A percentile compares a stretch with the other conserved stretches of the same genome.
These are phyloP conservation scores for Millerago galiae DNA, from an alignment of 805 yeast genomes.

Conservation along the genomic window DNA sequence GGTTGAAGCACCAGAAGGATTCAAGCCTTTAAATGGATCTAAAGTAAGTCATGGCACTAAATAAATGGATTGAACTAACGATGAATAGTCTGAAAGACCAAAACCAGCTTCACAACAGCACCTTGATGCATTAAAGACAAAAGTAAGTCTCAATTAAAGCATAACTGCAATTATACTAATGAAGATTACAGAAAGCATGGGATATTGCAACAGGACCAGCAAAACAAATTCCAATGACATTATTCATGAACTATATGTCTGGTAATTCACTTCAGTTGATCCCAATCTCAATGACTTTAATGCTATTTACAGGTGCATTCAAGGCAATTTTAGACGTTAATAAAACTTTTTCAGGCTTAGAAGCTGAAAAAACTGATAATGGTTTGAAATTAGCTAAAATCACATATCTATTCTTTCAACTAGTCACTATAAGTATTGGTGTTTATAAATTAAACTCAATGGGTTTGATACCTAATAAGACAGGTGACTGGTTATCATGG, in stretches of 20 bases:
- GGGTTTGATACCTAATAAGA: slow-evolving; percentile 87
- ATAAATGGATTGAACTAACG: neutral
- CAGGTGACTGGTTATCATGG: slow-evolving; percentile 92
- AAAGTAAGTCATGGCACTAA: neutral
- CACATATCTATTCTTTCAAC: slow-evolving; percentile 37
- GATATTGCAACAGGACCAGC: slow-evolving; percentile 78
- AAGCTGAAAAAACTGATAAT: slow-evolving; percentile 26
- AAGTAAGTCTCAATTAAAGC: neutral
- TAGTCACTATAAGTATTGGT: slow-evolving; percentile 64
- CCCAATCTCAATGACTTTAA: slow-evolving; percentile 83
- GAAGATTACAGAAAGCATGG: slow-evolving; percentile 62
- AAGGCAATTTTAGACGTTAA: slow-evolving; percentile 60
- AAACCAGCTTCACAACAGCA: neutral
- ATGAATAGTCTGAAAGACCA: neutral
- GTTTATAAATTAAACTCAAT: slow-evolving; percentile 76
- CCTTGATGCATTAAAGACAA: neutral
- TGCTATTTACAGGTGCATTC: slow-evolving; percentile 73
- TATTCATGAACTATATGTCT: slow-evolving; percentile 86
- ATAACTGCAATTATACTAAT: neutral
- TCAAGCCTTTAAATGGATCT: neutral
- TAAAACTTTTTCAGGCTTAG: slow-evolving; percentile 44
- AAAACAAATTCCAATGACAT: slow-evolving; percentile 83
- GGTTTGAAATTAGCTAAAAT: slow-evolving; percentile 25
- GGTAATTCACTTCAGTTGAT: slow-evolving; percentile 87
- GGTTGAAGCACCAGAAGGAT: slow-evolving; percentile 10